Evolutionary conservation across 2,329 filamentous ascomycete genomes (phyloP), one percentile per base, ranked within the genome.

Genomic region (Ophiosphaerella herpotricha): DNA sequence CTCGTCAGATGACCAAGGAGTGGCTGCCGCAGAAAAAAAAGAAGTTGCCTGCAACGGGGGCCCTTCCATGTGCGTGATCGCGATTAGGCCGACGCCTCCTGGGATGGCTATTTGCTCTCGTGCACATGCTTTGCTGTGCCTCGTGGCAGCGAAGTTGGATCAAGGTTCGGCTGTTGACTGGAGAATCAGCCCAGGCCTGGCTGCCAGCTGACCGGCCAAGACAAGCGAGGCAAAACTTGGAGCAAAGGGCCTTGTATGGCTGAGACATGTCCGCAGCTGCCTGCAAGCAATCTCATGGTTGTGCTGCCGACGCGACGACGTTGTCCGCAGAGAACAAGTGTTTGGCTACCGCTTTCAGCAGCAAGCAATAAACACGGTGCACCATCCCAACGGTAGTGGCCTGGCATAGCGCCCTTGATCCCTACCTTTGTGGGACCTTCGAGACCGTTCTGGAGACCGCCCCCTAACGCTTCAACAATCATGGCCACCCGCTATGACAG

Each of bases 61-160:
- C 44, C 48, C 35, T 48, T 41, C 38, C 47, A 40, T 50, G 43
- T 52, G 46, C 39, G 43, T 29, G 38, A 58, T 60, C 50, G 46
- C 42, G 53, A 59, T 61, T 59, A 54, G 52, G 58, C 59, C 57
- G 57, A 63, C 57, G 57, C 60, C 58, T 46, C 33, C 41, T 46
- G 42, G 40, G 39, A 47, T 36, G 11, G 24, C 43, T 52, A 43
- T 24, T 43, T 43, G 39, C 26, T 37, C 43, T 50, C 36, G 43
- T 54, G 48, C 41, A 39, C 41, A 43, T 36, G 21, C 41, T 53
- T 46, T 46, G 45, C 39, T 47, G 50, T 21, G 23, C 38, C 35
- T 38, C 49, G 44, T 46, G 42, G 35, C 39, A 29, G 53, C 41
- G 54, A 50, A 33, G 59, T 48, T 58, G 54, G 50, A 26, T 46